Percentiles rank a stretch among this genome's conserved stretches.
Evolutionary conservation across 352 stramenopile genomes (phyloP).

Genomic region (Saprolegnia parasitica): DNA sequence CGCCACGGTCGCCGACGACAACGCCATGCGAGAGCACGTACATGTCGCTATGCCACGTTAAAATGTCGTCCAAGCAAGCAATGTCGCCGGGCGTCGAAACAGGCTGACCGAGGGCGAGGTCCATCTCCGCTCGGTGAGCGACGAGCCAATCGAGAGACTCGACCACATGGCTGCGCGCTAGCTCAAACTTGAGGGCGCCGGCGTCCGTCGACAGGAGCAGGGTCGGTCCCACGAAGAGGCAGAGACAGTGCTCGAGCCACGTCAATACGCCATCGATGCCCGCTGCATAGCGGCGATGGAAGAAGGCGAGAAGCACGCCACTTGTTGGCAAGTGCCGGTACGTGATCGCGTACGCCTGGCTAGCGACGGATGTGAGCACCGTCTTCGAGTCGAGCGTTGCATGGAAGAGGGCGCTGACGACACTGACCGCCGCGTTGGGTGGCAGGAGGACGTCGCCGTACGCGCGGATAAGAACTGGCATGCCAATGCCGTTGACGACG

Average conservation of each 20-base stretch:
- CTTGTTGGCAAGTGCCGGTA: slow-evolving; percentile 11
- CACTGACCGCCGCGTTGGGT: slow-evolving; percentile 44
- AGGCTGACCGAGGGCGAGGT: slow-evolving; percentile 1
- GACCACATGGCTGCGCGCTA: not conserved
- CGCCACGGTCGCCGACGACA: slow-evolving; percentile 9
- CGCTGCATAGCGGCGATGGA: slow-evolving; percentile 5
- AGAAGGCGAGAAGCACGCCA: slow-evolving; percentile 15
- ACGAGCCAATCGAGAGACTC: slow-evolving; percentile 13
- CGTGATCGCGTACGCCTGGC: not conserved
- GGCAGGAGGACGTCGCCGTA: slow-evolving; percentile 43
- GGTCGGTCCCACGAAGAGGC: slow-evolving; percentile 6
- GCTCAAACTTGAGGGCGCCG: slow-evolving; percentile 24
- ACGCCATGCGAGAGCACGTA: slow-evolving; percentile 2
- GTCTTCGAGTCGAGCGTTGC: slow-evolving; percentile 28
- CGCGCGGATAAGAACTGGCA: slow-evolving; percentile 45
- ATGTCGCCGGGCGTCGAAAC: not conserved
- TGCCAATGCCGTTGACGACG: slow-evolving; percentile 44
- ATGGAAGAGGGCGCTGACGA: slow-evolving; percentile 49
- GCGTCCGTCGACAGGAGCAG: not conserved
- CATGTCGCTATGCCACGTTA: not conserved
- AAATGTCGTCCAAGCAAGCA: not conserved
- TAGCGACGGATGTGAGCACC: not conserved
- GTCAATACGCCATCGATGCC: not conserved
- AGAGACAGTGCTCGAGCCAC: slow-evolving; percentile 6
- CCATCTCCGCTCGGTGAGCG: not conserved